These are phyloP conservation scores for Dactylonectria estremocensis DNA, from an alignment of 2,329 filamentous ascomycete species.

Conservation along the genomic window DNA sequence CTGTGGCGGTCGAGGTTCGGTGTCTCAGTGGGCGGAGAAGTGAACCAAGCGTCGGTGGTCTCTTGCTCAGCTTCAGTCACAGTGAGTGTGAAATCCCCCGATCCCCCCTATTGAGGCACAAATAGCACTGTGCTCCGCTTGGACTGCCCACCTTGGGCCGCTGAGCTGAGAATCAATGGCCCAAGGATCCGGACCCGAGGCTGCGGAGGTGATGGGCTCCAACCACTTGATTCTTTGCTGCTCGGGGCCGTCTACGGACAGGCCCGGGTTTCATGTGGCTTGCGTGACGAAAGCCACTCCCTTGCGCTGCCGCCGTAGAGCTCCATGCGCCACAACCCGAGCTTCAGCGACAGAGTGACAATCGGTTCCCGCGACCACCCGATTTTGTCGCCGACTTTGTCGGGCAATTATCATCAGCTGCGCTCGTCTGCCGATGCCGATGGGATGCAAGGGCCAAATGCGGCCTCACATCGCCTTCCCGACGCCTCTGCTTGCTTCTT, in stretches of 20 bases:
- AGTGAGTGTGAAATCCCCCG: not conserved
- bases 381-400: slow-evolving; percentile 2
- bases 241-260: slow-evolving; percentile 10
- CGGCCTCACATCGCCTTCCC: not conserved
- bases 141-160: slow-evolving; percentile 16
- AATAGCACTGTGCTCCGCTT: slow-evolving; percentile 8
- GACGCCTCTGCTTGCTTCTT: no score
- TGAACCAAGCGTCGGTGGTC: not conserved
- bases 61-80: not conserved
- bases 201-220: not conserved
- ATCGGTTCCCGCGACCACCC: slow-evolving; percentile 6
- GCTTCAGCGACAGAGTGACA: not conserved
- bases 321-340: slow-evolving; percentile 12
- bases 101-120: not conserved
- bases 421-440: slow-evolving; percentile 11
- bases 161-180: not conserved
- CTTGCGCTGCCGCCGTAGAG: slow-evolving; percentile 8
- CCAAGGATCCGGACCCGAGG: slow-evolving; percentile 7
- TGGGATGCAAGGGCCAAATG: slow-evolving; percentile 20
- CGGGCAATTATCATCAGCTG: slow-evolving; percentile 4
- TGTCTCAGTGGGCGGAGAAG: slow-evolving; percentile 47
- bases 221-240: not conserved
- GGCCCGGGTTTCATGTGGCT: slow-evolving; percentile 21
- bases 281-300: slow-evolving; percentile 26
- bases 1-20: slow-evolving; percentile 36